Evolutionary conservation across 2,329 filamentous ascomycete species (phyloP).

Genomic region (Claviceps citrina): DNA sequence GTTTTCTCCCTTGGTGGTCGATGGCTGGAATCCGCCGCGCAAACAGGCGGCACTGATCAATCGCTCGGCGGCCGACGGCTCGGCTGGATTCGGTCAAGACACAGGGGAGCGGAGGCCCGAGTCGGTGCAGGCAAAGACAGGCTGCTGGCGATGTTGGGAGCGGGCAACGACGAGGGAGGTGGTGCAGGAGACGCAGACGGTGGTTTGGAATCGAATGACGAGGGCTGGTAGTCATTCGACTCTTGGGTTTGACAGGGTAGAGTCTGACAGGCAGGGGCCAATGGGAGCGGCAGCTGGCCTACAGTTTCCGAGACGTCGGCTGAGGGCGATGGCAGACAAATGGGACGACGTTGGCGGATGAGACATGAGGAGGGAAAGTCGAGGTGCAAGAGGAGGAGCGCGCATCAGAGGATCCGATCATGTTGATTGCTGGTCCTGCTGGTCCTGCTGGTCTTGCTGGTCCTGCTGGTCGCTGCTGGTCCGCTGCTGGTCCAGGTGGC

Average conservation of each 20-base stretch:
- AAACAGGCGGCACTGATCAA: background rate
- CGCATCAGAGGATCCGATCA: background rate
- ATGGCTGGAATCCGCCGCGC: background rate
- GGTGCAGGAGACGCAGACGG: conserved; percentile 3
- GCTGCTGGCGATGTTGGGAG: background rate
- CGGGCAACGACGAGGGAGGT: background rate
- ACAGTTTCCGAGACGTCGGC: conserved; percentile 2
- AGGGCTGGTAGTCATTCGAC: conserved; percentile 5
- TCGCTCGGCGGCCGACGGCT: conserved; percentile 1
- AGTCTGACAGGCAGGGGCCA: conserved; percentile 3
- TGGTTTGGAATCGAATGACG: conserved; percentile 7
- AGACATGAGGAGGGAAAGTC: background rate
- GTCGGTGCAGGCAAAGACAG: conserved; percentile 1
- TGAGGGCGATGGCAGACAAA: conserved; percentile 2
- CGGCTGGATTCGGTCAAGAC: background rate
- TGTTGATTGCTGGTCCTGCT: background rate
- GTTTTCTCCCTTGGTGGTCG: no score
- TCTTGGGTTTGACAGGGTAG: conserved; percentile 2
- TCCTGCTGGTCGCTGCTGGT: no score
- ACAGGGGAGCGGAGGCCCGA: background rate
- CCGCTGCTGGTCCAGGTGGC: background rate
- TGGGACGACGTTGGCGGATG: conserved; percentile 1
- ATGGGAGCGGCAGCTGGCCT: conserved; percentile 1
- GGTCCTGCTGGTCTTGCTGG: background rate
- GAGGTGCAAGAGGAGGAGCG: conserved; percentile 1